These are phyloP conservation scores for Murraya paniculata DNA, from an alignment of 345 rosid genomes.

Conservation along the genomic window DNA sequence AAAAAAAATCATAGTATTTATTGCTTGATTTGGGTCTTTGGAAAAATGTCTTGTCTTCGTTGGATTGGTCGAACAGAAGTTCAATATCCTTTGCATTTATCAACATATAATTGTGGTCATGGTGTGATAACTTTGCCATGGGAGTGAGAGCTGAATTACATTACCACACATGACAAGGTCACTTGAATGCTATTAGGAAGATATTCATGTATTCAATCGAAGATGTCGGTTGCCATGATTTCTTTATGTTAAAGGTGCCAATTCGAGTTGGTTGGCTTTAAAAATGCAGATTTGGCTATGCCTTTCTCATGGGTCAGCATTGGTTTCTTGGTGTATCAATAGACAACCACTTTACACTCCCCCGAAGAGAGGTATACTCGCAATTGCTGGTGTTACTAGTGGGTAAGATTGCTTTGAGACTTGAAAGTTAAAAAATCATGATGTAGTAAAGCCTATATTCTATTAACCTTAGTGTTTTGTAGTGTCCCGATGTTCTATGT, in stretches of 20 bases:
- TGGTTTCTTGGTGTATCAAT: constrained; percentile 98
- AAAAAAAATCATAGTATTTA: neutral
- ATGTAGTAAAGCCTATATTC: constrained; percentile 54
- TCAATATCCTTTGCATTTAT: constrained; percentile 12
- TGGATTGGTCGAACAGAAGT: constrained; percentile 6
- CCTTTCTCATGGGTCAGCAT: constrained; percentile 84
- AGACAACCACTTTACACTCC: constrained; percentile 67
- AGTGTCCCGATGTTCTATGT: constrained; percentile 31
- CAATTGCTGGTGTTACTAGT: constrained; percentile 79
- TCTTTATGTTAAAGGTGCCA: constrained; percentile 77
- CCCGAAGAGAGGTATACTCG: constrained; percentile 84
- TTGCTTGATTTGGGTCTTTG: constrained; percentile 1
- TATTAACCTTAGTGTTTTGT: constrained; percentile 38
- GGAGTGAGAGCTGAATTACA: constrained; percentile 33
- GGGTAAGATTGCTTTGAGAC: constrained; percentile 95
- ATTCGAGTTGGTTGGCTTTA: constrained; percentile 97
- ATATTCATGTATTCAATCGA: constrained; percentile 52
- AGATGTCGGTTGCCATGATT: constrained; percentile 82
- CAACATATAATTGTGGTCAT: constrained; percentile 21
- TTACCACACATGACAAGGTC: constrained; percentile 30
- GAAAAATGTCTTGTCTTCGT: neutral
- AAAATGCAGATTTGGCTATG: constrained; percentile 96
- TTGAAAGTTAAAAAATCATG: constrained; percentile 47
- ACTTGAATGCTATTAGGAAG: constrained; percentile 46
- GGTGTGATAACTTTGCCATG: constrained; percentile 15